phyloP scores from a whole-genome alignment of 441 rosid species.

The Melastoma candidum region DNA sequence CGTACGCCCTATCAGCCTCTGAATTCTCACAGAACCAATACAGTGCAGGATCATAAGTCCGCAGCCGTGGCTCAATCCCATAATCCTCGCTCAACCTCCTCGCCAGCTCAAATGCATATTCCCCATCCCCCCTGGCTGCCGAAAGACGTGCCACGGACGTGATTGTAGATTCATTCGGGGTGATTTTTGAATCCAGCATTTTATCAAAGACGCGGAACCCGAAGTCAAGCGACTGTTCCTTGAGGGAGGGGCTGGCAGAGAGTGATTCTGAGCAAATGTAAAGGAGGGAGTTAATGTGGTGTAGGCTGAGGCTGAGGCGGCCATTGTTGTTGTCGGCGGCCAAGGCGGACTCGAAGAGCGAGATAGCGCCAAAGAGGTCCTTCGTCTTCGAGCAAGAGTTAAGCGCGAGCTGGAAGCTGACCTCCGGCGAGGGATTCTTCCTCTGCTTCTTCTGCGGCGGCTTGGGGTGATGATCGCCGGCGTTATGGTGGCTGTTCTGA shows the following conservation, averaged over 20 bases:
- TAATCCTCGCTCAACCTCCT: conserved; percentile 27
- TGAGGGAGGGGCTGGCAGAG: conserved; percentile 25
- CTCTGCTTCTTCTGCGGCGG: conserved; percentile 23
- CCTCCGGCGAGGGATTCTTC: conserved; percentile 30
- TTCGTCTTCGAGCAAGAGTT: conserved; percentile 44
- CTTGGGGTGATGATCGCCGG: conserved; percentile 5
- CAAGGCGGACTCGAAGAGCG: conserved; percentile 35
- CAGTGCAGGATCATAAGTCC: conserved; percentile 66
- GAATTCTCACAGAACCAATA: conserved; percentile 54
- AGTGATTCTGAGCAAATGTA: conserved; percentile 51
- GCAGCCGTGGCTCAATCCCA: conserved; percentile 38
- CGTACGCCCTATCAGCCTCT: conserved; percentile 63
- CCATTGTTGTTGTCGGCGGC: conserved; percentile 10
- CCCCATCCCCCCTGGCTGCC: conserved; percentile 64
- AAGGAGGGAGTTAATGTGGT: conserved; percentile 50
- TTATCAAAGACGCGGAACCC: conserved; percentile 48
- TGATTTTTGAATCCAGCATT: conserved; percentile 35
- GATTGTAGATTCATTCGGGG: conserved; percentile 59
- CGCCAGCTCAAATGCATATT: conserved; percentile 55
- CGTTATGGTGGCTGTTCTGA: neutral
- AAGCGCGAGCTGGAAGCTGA: conserved; percentile 34
- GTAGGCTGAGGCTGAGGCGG: conserved; percentile 29
- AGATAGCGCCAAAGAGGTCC: conserved; percentile 45
- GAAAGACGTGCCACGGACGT: conserved; percentile 55
- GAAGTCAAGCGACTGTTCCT: conserved; percentile 28